phyloP scores from a whole-genome alignment of 2,329 filamentous ascomycete species.

The Aschersonia sp. region DNA sequence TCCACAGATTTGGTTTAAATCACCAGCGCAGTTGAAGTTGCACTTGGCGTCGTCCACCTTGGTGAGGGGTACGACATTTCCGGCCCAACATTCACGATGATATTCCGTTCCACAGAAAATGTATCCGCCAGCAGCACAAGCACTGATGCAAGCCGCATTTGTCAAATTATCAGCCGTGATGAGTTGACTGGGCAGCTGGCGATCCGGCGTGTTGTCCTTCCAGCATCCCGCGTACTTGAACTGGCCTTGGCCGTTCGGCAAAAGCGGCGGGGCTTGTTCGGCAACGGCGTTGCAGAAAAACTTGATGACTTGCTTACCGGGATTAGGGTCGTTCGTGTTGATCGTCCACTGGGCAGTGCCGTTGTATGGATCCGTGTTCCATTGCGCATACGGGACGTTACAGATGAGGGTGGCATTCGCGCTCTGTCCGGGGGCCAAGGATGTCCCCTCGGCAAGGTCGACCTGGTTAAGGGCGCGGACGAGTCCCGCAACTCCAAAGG shows the following conservation, averaged over 20 bases:
- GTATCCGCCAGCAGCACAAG: constrained; percentile 21
- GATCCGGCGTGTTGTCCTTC: constrained; percentile 38
- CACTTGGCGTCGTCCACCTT: constrained; percentile 31
- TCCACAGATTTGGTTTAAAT: constrained; percentile 35
- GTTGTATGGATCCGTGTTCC: constrained; percentile 36
- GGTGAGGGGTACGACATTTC: constrained; percentile 27
- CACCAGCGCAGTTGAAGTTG: constrained; percentile 35
- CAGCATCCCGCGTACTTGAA: constrained; percentile 41
- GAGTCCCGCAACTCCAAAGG: constrained; percentile 38
- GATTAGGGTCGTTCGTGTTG: constrained; percentile 38
- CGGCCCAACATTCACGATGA: constrained; percentile 39
- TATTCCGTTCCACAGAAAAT: constrained; percentile 35
- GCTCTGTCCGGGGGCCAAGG: constrained; percentile 32
- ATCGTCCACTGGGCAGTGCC: constrained; percentile 38
- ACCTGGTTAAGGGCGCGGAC: constrained; percentile 39
- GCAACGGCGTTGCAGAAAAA: constrained; percentile 37
- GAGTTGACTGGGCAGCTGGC: constrained; percentile 30
- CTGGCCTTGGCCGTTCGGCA: constrained; percentile 25
- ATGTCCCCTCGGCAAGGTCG: constrained; percentile 42
- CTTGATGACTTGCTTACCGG: constrained; percentile 36
- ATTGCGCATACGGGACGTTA: constrained; percentile 39
- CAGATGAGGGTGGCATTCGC: constrained; percentile 38
- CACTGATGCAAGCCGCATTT: constrained; percentile 27
- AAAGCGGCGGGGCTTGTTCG: constrained; percentile 35
- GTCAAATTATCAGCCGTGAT: constrained; percentile 26